Base-by-base conservation (phyloP, 148 eudicot species). In the Nyssa sinensis region DNA sequence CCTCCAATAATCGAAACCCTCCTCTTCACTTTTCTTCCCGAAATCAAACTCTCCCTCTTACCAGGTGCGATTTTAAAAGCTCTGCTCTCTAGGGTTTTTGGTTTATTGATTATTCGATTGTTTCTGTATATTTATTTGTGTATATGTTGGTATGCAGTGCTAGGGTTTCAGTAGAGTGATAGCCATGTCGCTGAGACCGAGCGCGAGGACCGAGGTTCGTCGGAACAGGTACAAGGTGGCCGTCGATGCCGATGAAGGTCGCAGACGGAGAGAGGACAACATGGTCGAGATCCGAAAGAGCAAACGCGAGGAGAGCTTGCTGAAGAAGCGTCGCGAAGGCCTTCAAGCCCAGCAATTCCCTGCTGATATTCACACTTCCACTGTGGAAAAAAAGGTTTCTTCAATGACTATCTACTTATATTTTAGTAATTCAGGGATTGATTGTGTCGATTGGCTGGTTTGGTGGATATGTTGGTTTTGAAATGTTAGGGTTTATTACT, bases 211-310 rank as follows among this genome's bases (percentile, higher is more conserved):
- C 41, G 89, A 86, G 59, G 82, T 77, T 41, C 89, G 90, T 70
- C 87, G 92, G 69, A 88, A 75, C 82, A 77, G 87, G 28, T 90
- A 90, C 87, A 90, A 90, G 72, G 88, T 85, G 29, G 80, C 89
- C 37, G 96, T 90, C 8, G 96, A 90, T 72, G 96, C 92, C 62
- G 92, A 90, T n/a, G 96, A 90, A 51, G 96, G 92, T 0, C 90
- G 92, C 10, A 84, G 96, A 9, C 74, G 96, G 59, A 77, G 96
- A 64, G 96, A 88, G 75, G 92, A 90, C 65, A 88, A 90, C 71
- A 82, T 86, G 89, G 90, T 88, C 4, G 96, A 88, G 86, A 86
- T 90, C 74, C 81, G 96, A 2, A 90, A 90, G 87, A 88, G 72
- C 72, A 80, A 81, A 63, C 77, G 96, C 11, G 92, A 86, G 71